phyloP scores from a whole-genome alignment of 768 basidiomycete genomes.

The Cystobasidiopsis lactophilus region DNA sequence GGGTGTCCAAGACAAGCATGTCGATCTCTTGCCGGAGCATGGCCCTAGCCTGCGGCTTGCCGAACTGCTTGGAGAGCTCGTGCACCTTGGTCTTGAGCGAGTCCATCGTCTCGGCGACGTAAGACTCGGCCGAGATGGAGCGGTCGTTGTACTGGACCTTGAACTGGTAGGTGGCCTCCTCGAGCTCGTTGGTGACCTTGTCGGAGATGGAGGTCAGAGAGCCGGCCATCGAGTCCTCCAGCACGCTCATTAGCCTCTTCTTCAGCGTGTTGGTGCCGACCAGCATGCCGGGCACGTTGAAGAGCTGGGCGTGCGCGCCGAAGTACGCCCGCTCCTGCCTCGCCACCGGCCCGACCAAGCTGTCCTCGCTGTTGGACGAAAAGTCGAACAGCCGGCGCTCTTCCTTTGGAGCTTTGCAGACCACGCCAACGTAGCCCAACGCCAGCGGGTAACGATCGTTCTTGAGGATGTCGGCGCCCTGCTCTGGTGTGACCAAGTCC shows the following conservation, averaged over 20 bases:
- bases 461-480: constrained; percentile 54
- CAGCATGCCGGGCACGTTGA: constrained; percentile 34
- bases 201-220: constrained; percentile 90
- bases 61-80: constrained; percentile 61
- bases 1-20: constrained; percentile 87
- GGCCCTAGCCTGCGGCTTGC: constrained; percentile 63
- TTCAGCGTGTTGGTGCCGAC: constrained; percentile 79
- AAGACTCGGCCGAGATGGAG: constrained; percentile 79
- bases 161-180: constrained; percentile 95
- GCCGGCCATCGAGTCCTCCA: constrained; percentile 92
- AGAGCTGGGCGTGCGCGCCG: constrained; percentile 24
- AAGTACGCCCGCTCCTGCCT: constrained; percentile 29
- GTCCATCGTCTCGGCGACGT: constrained; percentile 94
- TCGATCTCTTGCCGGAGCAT: constrained; percentile 84
- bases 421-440: constrained; percentile 89
- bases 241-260: constrained; percentile 78
- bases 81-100: constrained; percentile 68
- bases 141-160: constrained; percentile 97
- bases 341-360: constrained; percentile 32
- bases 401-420: constrained; percentile 45
- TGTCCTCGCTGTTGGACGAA: constrained; percentile 16
- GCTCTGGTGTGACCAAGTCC: constrained; percentile 75
- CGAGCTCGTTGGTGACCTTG: constrained; percentile 86
- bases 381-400: constrained; percentile 15
- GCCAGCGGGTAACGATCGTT: constrained; percentile 93